Percentiles rank a stretch among this genome's conserved stretches.
phyloP scores from a whole-genome alignment of 148 eudicot genomes.

The Camellia japonica region DNA sequence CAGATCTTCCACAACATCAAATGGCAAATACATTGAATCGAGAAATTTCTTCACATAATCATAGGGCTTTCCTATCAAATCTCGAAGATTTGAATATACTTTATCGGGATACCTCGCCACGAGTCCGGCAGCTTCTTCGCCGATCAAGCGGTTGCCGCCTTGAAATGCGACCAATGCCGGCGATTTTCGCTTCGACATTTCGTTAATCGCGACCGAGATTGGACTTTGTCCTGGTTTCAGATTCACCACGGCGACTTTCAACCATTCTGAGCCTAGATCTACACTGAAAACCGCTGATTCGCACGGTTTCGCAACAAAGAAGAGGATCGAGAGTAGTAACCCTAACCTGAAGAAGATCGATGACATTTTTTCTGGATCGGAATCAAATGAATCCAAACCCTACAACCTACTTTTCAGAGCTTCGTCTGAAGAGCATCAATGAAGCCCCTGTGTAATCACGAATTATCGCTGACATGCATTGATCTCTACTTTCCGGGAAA shows the following conservation, averaged over 20 bases:
- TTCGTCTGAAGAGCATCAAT: neutral
- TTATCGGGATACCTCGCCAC: constrained; percentile 78
- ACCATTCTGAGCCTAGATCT: constrained; percentile 97
- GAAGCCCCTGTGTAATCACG: neutral
- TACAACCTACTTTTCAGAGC: neutral
- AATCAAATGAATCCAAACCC: too few species aligned
- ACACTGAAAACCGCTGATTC: constrained; percentile 76
- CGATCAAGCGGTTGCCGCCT: constrained; percentile 61
- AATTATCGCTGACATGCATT: neutral
- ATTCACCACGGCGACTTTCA: constrained; percentile 90
- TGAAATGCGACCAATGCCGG: constrained; percentile 75
- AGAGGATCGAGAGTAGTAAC: constrained; percentile 30
- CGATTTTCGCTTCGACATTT: constrained; percentile 94
- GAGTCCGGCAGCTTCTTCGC: constrained; percentile 79
- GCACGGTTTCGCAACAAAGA: constrained; percentile 32
- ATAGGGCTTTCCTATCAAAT: constrained; percentile 60
- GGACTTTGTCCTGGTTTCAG: constrained; percentile 84
- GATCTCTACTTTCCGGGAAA: constrained; percentile 18
- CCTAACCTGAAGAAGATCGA: constrained; percentile 36
- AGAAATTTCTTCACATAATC: constrained; percentile 27
- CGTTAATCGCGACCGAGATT: constrained; percentile 89
- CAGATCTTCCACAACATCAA: constrained; percentile 46
- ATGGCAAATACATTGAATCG: constrained; percentile 50
- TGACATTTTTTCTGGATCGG: neutral
- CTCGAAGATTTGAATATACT: constrained; percentile 75